Base-by-base conservation (phyloP, 176 grass and related monocot genomes). In the Saccharum officinarum region DNA sequence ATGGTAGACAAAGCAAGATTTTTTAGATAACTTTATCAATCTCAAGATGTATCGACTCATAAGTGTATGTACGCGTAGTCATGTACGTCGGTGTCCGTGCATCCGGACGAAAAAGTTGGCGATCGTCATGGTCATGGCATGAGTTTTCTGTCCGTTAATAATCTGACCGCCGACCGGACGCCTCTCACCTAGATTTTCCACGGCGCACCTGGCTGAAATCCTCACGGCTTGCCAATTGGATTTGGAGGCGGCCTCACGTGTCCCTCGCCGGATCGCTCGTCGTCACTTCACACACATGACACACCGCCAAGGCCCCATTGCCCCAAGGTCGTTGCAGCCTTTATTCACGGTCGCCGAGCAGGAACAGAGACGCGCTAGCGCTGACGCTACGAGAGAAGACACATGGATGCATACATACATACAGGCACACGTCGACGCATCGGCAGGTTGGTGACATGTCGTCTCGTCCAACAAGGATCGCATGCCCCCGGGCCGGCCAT, bases 381-480 rank as follows among this genome's bases (percentile, higher is more conserved):
- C 50, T 55, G 23, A 1, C 1, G 41, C 0, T 9, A 42, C 1
- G 15, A 22, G 26, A 16, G 7, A 1, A 38, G 31, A 68, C 30
- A 75, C 49, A 52, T 31, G 11, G 64, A 5, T 26, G 16, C 69
- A 42, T 28, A 26, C 40, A 28, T 23, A 17, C 70, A 44, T 30
- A 28, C 41, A 28, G 41, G 49, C 60, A 30, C 49, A 60, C 49
- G 80, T 55, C 65, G 45, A 40, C 36, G 13, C 80, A 42, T 71
- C 80, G 8, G n/a, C 49, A 13, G 67, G 66, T 81, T 71, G 80
- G 47, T 82, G 67, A 18, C 49, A 40, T 20, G 80, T 82, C 75
- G 36, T 77, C 75, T 22, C 33, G 54, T 40, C 75, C 75, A 77
- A 20, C 75, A 40, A 61, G 68, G 16, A 44, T 44, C 1, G 4